These are phyloP conservation scores for Tardiomyces digboiensis DNA, from an alignment of 1,139 yeast species.

Conservation along the genomic window DNA sequence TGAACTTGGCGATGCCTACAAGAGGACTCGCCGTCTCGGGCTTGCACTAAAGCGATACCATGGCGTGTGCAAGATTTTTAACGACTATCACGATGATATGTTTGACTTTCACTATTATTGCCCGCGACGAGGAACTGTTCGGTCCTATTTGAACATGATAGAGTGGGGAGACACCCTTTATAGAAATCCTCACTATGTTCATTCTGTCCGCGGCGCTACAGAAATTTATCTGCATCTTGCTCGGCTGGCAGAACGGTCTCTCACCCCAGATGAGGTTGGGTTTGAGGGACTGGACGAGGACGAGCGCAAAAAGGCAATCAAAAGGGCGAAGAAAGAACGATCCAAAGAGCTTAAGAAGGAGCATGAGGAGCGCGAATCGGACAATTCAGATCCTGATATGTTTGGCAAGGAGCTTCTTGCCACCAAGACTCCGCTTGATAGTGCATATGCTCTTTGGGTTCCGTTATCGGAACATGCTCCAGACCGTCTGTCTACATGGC, in stretches of 20 bases:
- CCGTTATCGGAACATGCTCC: constrained; percentile 23
- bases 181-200: constrained; percentile 56
- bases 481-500: constrained; percentile 26
- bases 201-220: constrained; percentile 62
- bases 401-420: constrained; percentile 32
- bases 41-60: constrained; percentile 72
- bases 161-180: constrained; percentile 75
- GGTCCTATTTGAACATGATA: constrained; percentile 68
- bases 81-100: constrained; percentile 73
- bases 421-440: constrained; percentile 32
- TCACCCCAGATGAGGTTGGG: background rate
- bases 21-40: constrained; percentile 43
- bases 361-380: constrained; percentile 25
- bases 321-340: constrained; percentile 32
- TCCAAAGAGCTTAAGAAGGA: constrained; percentile 31
- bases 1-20: constrained; percentile 81
- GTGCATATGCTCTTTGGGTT: constrained; percentile 29
- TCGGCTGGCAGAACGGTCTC: constrained; percentile 6
- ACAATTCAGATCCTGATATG: constrained; percentile 33
- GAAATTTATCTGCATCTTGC: constrained; percentile 37
- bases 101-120: constrained; percentile 92
- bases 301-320: background rate
- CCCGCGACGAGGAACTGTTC: constrained; percentile 82
- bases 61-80: constrained; percentile 58
- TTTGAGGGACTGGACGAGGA: background rate